Conservation (phyloP, 148 eudicot species). For the Drosera capensis region DNA sequence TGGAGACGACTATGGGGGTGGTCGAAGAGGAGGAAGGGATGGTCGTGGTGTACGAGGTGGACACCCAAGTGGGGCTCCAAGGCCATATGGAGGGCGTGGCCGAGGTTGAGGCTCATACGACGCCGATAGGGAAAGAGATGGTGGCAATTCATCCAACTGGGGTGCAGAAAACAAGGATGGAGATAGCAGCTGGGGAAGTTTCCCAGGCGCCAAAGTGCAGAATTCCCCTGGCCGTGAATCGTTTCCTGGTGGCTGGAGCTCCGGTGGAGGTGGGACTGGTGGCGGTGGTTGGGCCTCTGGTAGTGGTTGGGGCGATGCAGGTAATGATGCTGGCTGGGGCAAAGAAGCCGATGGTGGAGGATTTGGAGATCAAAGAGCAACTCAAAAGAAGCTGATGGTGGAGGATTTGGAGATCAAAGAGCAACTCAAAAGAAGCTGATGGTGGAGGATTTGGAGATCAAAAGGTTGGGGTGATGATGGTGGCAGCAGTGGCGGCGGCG, state of each 20-base stretch:
- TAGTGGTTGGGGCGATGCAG: constrained; percentile 10
- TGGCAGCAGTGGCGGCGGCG: constrained; percentile 11
- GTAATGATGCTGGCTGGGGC: constrained; percentile 18
- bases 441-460: not conserved
- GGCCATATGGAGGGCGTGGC: not conserved
- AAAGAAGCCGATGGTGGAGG: constrained; percentile 1
- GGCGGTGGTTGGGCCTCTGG: constrained; percentile 11
- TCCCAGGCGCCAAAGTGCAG: constrained; percentile 73
- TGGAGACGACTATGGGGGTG: not conserved
- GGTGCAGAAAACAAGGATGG: constrained; percentile 26
- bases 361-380: constrained; percentile 7
- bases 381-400: constrained; percentile 3
- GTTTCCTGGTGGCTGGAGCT: constrained; percentile 33
- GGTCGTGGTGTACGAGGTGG: constrained; percentile 1
- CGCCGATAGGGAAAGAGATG: not conserved
- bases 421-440: constrained; percentile 5
- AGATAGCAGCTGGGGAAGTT: constrained; percentile 38
- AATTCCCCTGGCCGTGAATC: constrained; percentile 73
- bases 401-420: constrained; percentile 5
- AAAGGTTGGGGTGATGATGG: constrained; percentile 22
- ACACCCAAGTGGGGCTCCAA: not conserved
- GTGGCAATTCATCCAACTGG: constrained; percentile 20
- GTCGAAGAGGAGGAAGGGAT: constrained; percentile 6
- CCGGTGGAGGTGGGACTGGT: constrained; percentile 6
- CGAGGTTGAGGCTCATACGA: not conserved